A percentile compares a stretch with the other conserved stretches of the same genome.
Evolutionary conservation across 2,329 filamentous ascomycete genomes (phyloP).

Genomic region (Chaetoscypha palmicola): DNA sequence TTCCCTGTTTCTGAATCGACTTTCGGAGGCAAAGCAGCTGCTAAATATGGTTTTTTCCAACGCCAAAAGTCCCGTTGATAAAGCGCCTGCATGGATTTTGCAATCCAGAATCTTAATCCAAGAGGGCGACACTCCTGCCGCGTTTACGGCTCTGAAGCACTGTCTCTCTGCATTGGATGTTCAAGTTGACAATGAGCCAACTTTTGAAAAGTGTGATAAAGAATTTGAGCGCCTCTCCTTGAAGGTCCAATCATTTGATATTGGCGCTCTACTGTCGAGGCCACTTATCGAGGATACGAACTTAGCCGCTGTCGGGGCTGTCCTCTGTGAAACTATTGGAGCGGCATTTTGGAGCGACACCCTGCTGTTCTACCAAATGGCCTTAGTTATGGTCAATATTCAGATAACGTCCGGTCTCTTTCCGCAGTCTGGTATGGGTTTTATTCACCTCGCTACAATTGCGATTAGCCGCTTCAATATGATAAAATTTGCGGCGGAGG

Average conservation of each 20-base stretch:
- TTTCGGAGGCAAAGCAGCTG: slow-evolving; percentile 59
- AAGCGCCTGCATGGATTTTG: slow-evolving; percentile 76
- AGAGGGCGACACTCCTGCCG: slow-evolving; percentile 61
- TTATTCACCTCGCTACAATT: slow-evolving; percentile 61
- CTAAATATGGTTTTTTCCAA: slow-evolving; percentile 63
- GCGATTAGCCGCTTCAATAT: slow-evolving; percentile 64
- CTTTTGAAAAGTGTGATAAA: slow-evolving; percentile 69
- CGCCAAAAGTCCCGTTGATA: slow-evolving; percentile 67
- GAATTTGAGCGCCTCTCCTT: slow-evolving; percentile 60
- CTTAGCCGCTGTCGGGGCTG: slow-evolving; percentile 58
- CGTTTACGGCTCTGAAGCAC: slow-evolving; percentile 62
- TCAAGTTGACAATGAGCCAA: slow-evolving; percentile 55
- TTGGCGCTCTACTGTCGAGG: slow-evolving; percentile 39
- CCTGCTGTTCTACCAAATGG: slow-evolving; percentile 65
- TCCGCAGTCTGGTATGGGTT: slow-evolving; percentile 62
- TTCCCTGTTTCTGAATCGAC: slow-evolving; percentile 70
- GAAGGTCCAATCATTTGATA: slow-evolving; percentile 52
- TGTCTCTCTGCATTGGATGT: slow-evolving; percentile 66
- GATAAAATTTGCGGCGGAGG: slow-evolving; percentile 58
- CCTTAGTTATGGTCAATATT: slow-evolving; percentile 58
- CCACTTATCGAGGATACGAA: slow-evolving; percentile 42
- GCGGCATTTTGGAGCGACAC: slow-evolving; percentile 69
- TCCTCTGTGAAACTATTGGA: slow-evolving; percentile 62
- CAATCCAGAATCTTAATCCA: slow-evolving; percentile 73
- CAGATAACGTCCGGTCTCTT: slow-evolving; percentile 59